These are phyloP conservation scores for Gynochthodes officinalis DNA, from an alignment of 257 asterid species.

Conservation along the genomic window DNA sequence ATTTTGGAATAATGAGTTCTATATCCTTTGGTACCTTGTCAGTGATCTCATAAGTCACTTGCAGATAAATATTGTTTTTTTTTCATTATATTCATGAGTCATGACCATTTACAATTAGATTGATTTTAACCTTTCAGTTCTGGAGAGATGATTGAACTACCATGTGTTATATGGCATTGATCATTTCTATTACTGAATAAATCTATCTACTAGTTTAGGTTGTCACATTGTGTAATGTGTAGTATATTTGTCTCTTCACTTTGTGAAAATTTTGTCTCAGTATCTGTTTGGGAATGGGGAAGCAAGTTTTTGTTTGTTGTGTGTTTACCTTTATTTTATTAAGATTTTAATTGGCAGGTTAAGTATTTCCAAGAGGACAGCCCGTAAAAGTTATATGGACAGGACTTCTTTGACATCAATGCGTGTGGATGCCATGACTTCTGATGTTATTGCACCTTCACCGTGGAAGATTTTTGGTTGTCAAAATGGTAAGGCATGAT, in stretches of 20 bases:
- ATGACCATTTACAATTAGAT: background rate
- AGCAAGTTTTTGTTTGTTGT: background rate
- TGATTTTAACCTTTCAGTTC: background rate
- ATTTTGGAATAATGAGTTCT: background rate
- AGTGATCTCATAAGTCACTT: background rate
- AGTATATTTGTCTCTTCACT: background rate
- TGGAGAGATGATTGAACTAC: background rate
- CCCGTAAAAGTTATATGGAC: conserved; percentile 35
- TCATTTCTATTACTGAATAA: background rate
- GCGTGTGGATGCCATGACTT: conserved; percentile 61
- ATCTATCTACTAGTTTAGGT: background rate
- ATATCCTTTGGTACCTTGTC: background rate
- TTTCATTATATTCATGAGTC: background rate
- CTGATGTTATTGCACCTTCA: conserved; percentile 78
- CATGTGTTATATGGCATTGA: background rate
- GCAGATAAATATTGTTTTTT: background rate
- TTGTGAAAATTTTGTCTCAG: background rate
- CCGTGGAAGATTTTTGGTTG: conserved; percentile 89
- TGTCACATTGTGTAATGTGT: background rate
- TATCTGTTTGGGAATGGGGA: background rate
- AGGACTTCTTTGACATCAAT: conserved; percentile 38
- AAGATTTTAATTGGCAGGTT: conserved; percentile 38
- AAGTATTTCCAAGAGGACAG: conserved; percentile 52
- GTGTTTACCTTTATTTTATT: background rate
- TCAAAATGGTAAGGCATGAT: conserved; percentile 53